Evolutionary conservation across 768 basidiomycete species (phyloP).

Genomic region (Auricularia cornea): DNA sequence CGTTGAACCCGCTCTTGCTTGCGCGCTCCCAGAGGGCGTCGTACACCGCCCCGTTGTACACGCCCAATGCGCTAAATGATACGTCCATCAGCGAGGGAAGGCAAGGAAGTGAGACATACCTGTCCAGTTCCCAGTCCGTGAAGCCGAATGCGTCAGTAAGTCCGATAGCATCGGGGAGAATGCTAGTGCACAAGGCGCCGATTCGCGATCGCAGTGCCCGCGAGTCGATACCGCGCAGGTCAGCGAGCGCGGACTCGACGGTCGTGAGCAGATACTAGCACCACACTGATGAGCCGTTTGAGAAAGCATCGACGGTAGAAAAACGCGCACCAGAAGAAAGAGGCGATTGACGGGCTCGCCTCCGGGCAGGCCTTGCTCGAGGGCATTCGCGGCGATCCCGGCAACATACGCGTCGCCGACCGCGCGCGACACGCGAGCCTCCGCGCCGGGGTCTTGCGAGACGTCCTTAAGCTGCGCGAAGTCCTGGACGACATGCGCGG

Average conservation of each 20-base stretch:
- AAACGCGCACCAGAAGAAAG: constrained; percentile 19
- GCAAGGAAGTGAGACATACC: constrained; percentile 27
- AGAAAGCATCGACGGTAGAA: too few relatives aligned
- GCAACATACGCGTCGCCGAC: constrained; percentile 66
- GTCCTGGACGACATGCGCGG: constrained; percentile 47
- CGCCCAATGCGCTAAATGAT: constrained; percentile 46
- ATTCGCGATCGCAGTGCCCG: constrained; percentile 40
- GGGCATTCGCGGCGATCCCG: constrained; percentile 41
- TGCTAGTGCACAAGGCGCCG: constrained; percentile 35
- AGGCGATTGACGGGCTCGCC: constrained; percentile 16
- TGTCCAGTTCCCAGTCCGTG: constrained; percentile 66
- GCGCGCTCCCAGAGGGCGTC: constrained; percentile 55
- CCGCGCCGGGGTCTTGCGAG: constrained; percentile 45
- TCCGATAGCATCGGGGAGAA: constrained; percentile 59
- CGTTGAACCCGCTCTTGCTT: background rate
- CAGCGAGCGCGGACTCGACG: constrained; percentile 45
- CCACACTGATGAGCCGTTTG: too few relatives aligned
- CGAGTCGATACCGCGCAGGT: constrained; percentile 41
- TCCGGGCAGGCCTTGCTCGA: constrained; percentile 20
- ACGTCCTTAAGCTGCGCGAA: constrained; percentile 21
- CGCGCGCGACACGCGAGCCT: constrained; percentile 52
- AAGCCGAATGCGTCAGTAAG: constrained; percentile 69
- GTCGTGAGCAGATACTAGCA: constrained; percentile 58
- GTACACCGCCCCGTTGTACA: constrained; percentile 56
- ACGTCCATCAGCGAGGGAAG: background rate